Conservation (phyloP, 768 basidiomycete species). For the Paxillus ammoniavirescens region DNA sequence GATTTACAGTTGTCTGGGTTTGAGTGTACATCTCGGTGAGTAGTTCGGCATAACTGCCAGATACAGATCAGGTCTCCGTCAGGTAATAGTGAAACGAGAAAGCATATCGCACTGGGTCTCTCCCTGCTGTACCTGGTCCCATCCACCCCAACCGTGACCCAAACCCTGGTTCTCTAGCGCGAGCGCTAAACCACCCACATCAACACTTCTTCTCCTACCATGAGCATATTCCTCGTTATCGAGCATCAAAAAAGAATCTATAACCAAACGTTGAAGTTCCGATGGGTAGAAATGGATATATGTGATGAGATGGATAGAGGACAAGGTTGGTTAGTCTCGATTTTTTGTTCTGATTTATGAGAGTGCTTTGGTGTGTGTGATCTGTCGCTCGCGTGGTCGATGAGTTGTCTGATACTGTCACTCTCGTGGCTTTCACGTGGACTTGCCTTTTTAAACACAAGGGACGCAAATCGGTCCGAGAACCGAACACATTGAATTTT, state of each 20-base stretch:
- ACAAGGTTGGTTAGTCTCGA: constrained; percentile 3
- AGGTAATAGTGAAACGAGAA: constrained; percentile 1
- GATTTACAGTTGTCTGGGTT: constrained; percentile 69
- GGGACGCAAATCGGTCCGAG: constrained; percentile 11
- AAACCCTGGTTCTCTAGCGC: constrained; percentile 62
- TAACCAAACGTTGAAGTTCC: not conserved
- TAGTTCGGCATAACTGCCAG: constrained; percentile 70
- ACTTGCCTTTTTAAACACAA: constrained; percentile 19
- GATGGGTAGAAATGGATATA: not conserved
- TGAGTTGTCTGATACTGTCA: constrained; percentile 28
- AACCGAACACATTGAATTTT: not conserved
- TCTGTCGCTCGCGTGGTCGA: constrained; percentile 36
- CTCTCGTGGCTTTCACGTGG: constrained; percentile 37
- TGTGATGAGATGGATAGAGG: constrained; percentile 1
- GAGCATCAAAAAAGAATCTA: constrained; percentile 18
- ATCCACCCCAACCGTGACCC: constrained; percentile 71
- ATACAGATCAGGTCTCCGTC: constrained; percentile 12
- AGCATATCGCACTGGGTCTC: constrained; percentile 45
- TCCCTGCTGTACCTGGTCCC: constrained; percentile 48
- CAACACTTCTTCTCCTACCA: constrained; percentile 71
- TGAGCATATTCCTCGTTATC: constrained; percentile 28
- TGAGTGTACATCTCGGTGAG: constrained; percentile 84
- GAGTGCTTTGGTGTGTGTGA: constrained; percentile 15
- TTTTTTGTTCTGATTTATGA: constrained; percentile 15
- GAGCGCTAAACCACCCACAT: constrained; percentile 84